Evolutionary conservation across 129 eudicot genomes (phyloP), one percentile per base, ranked within the genome.

Genomic region (Centella asiatica): DNA sequence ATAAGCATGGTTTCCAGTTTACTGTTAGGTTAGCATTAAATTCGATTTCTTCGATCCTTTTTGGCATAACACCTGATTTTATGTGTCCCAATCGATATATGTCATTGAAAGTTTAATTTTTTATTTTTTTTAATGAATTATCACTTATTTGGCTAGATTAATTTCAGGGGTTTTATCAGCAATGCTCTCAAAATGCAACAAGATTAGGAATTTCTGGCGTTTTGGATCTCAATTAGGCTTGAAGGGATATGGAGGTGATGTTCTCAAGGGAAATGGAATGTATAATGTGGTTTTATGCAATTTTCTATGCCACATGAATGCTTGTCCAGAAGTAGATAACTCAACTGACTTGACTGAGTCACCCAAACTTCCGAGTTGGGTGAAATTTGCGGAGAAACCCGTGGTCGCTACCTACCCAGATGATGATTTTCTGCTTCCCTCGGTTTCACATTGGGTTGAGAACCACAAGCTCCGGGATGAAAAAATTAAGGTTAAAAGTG

Each of bases 401-500:
- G 17, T 25, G 11, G 57, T 23, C 46, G 60, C 18, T 14, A 64
- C 60, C 26, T 18, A 73, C 4, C 50, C 60, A n/a, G 72, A 80
- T 2, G 90, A 92, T 62, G 98, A 92, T 61, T 92, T 92, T 59
- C 72, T 81, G 33, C 84, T 86, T 60, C 95, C 95, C 1, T 77
- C 94, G 1, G 19, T 92, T 2, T 62, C 87, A 5, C 64, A 69
- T 34, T 92, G 98, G 98, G 77, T 81, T 22, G 72, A 82, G 5
- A 74, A 79, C 24, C 70, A 62, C 25, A 66, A 76, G 44, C 29
- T 69, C 29, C 56, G 51, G 49, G 74, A 32, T 71, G 73, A 72
- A 31, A 62, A 48, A 4, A 37, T 9, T 22, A 80, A 66, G 24
- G 59, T 63, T 37, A 77, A 75, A 69, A 31, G 50, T 26, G 29